These are phyloP conservation scores for Plasmodium fragile DNA, from an alignment of 169 alveolate species.

Conservation along the genomic window DNA sequence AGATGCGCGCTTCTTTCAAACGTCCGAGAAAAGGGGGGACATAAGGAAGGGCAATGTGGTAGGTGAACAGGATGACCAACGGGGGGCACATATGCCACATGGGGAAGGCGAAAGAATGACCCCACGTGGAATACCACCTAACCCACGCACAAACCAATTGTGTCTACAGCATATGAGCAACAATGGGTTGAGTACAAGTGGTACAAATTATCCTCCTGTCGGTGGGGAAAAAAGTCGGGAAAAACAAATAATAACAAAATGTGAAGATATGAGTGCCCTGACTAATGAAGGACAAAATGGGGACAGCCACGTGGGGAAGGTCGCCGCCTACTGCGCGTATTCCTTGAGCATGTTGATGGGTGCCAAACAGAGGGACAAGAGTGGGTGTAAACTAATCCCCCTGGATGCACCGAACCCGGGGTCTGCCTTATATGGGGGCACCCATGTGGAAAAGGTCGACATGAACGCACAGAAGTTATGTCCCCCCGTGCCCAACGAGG, in stretches of 20 bases:
- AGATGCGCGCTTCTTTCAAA: conserved; percentile 20
- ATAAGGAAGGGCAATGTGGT: background rate
- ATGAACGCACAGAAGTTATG: background rate
- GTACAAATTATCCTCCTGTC: background rate
- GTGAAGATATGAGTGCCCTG: background rate
- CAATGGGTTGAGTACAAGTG: background rate
- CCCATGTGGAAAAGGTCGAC: background rate
- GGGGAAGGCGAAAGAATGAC: background rate
- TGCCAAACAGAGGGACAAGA: background rate
- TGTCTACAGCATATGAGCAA: background rate
- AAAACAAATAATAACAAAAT: background rate
- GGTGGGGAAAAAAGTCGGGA: background rate
- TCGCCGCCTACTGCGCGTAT: background rate
- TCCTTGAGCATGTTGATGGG: background rate
- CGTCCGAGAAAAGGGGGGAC: background rate
- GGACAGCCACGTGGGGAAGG: background rate
- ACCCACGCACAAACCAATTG: background rate
- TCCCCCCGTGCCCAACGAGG: background rate
- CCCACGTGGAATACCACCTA: background rate
- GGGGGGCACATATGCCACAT: background rate
- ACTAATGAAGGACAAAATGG: background rate
- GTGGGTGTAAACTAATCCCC: background rate
- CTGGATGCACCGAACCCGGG: background rate
- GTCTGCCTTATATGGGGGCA: background rate
- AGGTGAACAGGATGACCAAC: background rate